A percentile compares a stretch with the other conserved stretches of the same genome.
Evolutionary conservation across 805 yeast species (phyloP).

Genomic region (Saturnispora dispora): DNA sequence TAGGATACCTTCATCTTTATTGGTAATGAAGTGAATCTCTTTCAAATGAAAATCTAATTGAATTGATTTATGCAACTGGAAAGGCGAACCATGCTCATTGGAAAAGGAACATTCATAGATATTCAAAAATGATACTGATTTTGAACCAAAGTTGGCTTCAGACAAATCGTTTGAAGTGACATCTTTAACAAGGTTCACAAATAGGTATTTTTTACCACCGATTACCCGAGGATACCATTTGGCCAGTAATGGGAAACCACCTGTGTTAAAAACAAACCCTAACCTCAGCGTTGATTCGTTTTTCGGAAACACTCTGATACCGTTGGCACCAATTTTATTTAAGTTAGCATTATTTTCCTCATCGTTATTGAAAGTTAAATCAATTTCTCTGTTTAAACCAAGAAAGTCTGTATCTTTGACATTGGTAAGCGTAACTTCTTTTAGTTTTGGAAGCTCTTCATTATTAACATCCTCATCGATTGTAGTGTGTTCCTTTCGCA

Average conservation of each 20-base stretch:
- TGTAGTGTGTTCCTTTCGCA: neutral
- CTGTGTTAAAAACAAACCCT: slow-evolving; percentile 24
- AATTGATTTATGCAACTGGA: slow-evolving; percentile 12
- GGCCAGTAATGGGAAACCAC: slow-evolving; percentile 23
- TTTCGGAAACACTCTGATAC: slow-evolving; percentile 15
- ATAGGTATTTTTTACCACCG: slow-evolving; percentile 17
- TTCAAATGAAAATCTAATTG: slow-evolving; percentile 20
- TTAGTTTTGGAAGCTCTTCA: neutral
- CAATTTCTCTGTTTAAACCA: slow-evolving; percentile 9
- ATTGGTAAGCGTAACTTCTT: neutral
- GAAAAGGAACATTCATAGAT: slow-evolving; percentile 16
- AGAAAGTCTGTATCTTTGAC: slow-evolving; percentile 9
- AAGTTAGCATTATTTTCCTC: neutral
- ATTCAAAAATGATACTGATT: slow-evolving; percentile 16
- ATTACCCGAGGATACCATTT: slow-evolving; percentile 21
- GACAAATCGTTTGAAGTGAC: slow-evolving; percentile 8
- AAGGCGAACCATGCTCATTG: slow-evolving; percentile 6
- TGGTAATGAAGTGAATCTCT: slow-evolving; percentile 21
- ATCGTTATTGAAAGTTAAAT: slow-evolving; percentile 15
- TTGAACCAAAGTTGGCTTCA: slow-evolving; percentile 10
- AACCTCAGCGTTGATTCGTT: slow-evolving; percentile 13
- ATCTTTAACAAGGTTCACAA: slow-evolving; percentile 20
- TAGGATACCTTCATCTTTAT: slow-evolving; percentile 12
- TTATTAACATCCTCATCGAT: neutral
- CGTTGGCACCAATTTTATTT: slow-evolving; percentile 2